Evolutionary conservation across 805 yeast species (phyloP), one percentile per base, ranked within the genome.

Genomic region (Nakazawaea ambrosiae): DNA sequence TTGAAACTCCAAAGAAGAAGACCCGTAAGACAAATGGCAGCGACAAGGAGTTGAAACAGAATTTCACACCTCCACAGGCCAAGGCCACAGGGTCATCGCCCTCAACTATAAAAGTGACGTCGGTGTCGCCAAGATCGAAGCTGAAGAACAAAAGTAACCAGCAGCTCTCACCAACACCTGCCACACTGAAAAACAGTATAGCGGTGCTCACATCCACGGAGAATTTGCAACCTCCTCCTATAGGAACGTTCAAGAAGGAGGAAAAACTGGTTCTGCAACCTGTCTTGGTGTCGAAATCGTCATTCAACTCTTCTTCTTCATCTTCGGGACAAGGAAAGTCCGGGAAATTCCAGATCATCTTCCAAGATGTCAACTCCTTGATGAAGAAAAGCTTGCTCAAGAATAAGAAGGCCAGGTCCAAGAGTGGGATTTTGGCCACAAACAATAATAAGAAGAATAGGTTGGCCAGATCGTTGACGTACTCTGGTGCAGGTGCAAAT

Each of bases 341-440:
- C n/a, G 15, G 28, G 11, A 34, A 31, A 34, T 39, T 39, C 17
- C 42, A 39, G 26, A 39, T 39, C 17, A 30, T 39, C n/a, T 39
- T 39, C 39, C 42, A 39, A 34, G 42, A 39, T 19, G 42, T 39
- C n/a, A 31, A 39, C 29, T 34, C 42, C 6, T 34, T 39, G 29
- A 39, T 34, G 39, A 29, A 30, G 20, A 34, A 34, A 31, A 27
- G 35, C 6, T 4, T 37, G 14, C 29, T 37, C 10, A 34, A 34
- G 26, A 34, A 23, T 17, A 34, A 34, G 26, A 31, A 27, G 26
- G 18, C 30, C 5, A 30, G 42, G 27, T 39, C 42, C 15, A 39
- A 39, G 17, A 39, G 42, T 31, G 39, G 39, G 4, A 22, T 39
- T 4, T 27, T 39, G 19, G 16, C 36, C 4, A 7, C 42, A 4